Conservation (phyloP, 1,139 yeast genomes). For the Hyphopichia pseudoburtonii region DNA sequence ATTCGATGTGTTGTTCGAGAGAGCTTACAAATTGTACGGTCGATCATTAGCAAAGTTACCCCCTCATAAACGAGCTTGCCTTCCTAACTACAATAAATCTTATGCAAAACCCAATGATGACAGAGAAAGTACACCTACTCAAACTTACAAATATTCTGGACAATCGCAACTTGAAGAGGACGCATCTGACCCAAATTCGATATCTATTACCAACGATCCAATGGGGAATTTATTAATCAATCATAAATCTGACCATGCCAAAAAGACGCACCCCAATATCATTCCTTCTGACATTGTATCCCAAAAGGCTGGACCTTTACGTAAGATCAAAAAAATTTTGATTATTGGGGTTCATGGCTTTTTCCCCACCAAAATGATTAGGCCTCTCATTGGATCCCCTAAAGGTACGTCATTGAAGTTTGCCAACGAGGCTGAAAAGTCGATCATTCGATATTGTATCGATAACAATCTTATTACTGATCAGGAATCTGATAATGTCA, state of each 20-base stretch:
- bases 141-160: slow-evolving; percentile 16
- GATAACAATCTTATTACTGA: slow-evolving; percentile 47
- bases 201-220: slow-evolving; percentile 43
- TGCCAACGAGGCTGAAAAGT: slow-evolving; percentile 81
- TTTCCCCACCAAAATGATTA: slow-evolving; percentile 80
- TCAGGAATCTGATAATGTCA: slow-evolving; percentile 43
- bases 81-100: slow-evolving; percentile 40
- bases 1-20: slow-evolving; percentile 36
- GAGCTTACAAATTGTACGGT: slow-evolving; percentile 43
- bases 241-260: slow-evolving; percentile 13
- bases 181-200: slow-evolving; percentile 31
- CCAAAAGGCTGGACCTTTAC: slow-evolving; percentile 31
- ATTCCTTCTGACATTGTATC: slow-evolving; percentile 27
- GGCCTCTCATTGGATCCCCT: slow-evolving; percentile 89
- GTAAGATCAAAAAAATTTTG: slow-evolving; percentile 52
- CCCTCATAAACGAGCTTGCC: slow-evolving; percentile 38
- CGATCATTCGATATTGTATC: slow-evolving; percentile 71
- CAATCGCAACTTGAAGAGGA: slow-evolving; percentile 30
- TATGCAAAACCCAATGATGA: slow-evolving; percentile 18
- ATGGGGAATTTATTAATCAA: slow-evolving; percentile 47
- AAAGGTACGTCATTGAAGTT: slow-evolving; percentile 89
- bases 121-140: slow-evolving; percentile 10
- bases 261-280: slow-evolving; percentile 5
- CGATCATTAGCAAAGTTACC: slow-evolving; percentile 40
- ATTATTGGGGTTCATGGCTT: slow-evolving; percentile 95